Conservation (phyloP, 768 basidiomycete species). For the Phaeotremella fagi region DNA sequence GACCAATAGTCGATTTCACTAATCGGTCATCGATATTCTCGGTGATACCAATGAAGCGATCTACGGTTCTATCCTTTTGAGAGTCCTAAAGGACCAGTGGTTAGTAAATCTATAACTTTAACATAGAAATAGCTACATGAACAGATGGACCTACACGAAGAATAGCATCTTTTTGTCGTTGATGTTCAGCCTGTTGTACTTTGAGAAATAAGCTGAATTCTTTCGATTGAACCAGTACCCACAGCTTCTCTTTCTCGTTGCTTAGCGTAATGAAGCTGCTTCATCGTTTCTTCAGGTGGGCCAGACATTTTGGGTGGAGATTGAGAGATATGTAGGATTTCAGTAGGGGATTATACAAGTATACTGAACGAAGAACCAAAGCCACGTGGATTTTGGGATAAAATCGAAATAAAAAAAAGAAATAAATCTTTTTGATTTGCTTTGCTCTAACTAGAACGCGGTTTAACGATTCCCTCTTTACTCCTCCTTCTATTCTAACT, state of each 20-base stretch:
- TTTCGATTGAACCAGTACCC: conserved; percentile 5
- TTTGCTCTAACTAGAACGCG: too few species aligned
- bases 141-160: conserved; percentile 13
- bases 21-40: conserved; percentile 91
- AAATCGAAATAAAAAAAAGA: background rate
- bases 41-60: conserved; percentile 88
- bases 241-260: conserved; percentile 59
- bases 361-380: too few species aligned
- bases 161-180: conserved; percentile 34
- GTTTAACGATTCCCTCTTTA: too few species aligned
- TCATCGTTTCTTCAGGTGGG: conserved; percentile 24
- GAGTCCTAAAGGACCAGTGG: conserved; percentile 73
- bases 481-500: background rate
- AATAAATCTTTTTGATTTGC: too few species aligned
- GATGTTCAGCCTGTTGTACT: conserved; percentile 52
- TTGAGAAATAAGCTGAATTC: conserved; percentile 57
- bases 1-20: conserved; percentile 84
- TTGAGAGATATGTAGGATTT: too few species aligned
- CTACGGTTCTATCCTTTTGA: conserved; percentile 78
- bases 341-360: too few species aligned
- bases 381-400: background rate
- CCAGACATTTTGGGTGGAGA: background rate
- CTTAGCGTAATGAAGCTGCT: conserved; percentile 60
- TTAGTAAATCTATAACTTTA: too few species aligned
- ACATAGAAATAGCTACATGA: conserved; percentile 50